These are phyloP conservation scores for Saraca asoca DNA, from an alignment of 331 rosid species.

Conservation along the genomic window DNA sequence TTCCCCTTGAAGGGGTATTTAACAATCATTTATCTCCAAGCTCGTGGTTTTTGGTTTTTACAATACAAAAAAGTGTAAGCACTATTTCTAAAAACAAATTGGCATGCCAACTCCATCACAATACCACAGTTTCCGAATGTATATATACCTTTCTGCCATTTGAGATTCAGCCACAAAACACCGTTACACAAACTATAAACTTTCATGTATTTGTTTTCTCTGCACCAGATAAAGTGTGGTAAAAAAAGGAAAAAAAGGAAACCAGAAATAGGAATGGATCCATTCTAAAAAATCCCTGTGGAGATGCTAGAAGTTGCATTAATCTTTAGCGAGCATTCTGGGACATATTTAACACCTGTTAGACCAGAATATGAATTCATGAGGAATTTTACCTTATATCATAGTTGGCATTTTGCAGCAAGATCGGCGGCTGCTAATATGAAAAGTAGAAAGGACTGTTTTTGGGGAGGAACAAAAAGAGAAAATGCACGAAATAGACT, in stretches of 20 bases:
- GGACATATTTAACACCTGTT: conserved; percentile 77
- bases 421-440: conserved; percentile 5
- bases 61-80: conserved; percentile 41
- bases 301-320: conserved; percentile 79
- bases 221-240: conserved; percentile 23
- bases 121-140: conserved; percentile 7
- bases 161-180: conserved; percentile 21
- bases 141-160: conserved; percentile 30
- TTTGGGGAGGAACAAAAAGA: conserved; percentile 1
- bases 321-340: conserved; percentile 71
- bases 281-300: conserved; percentile 50
- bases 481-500: conserved; percentile 24
- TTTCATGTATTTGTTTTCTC: background rate
- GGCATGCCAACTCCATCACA: conserved; percentile 36
- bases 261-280: background rate
- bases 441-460: conserved; percentile 19
- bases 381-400: conserved; percentile 13
- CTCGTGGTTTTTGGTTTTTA: conserved; percentile 36
- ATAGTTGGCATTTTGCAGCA: conserved; percentile 29
- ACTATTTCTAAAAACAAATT: conserved; percentile 36
- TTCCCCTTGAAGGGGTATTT: conserved; percentile 40
- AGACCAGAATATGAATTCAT: conserved; percentile 32
- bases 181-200: conserved; percentile 7
- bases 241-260: too few relatives aligned
- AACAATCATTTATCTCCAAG: conserved; percentile 38